phyloP scores from a whole-genome alignment of 83 land plant species.

The Picea engelmannii region DNA sequence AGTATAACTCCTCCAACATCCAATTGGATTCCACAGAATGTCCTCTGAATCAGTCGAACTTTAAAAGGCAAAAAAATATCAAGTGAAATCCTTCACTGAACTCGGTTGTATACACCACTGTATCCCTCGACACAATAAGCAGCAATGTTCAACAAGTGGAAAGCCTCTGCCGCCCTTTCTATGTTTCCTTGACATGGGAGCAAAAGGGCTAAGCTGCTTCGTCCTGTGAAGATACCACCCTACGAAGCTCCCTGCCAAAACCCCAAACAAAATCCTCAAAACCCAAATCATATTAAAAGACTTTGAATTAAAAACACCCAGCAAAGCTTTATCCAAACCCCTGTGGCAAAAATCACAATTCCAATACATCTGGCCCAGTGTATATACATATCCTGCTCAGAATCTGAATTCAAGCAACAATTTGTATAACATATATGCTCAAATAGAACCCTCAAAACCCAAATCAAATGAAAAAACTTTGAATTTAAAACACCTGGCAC shows the following conservation, averaged over 20 bases:
- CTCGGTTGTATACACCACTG: background rate
- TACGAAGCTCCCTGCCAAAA: constrained; percentile 10
- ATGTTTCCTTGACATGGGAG: constrained; percentile 6
- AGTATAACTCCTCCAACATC: background rate
- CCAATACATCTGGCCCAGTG: background rate
- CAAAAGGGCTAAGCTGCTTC: background rate
- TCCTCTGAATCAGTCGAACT: background rate
- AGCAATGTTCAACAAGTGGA: constrained; percentile 15
- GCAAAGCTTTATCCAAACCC: background rate
- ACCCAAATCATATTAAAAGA: background rate
- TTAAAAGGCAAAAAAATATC: background rate
- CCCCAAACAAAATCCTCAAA: background rate
- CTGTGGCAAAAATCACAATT: background rate
- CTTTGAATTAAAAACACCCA: background rate
- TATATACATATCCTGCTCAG: background rate
- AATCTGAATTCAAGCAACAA: background rate
- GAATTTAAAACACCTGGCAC: background rate
- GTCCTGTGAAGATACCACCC: too few species aligned
- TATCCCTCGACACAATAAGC: constrained; percentile 8
- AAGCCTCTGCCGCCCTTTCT: constrained; percentile 10
- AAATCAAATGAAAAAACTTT: background rate
- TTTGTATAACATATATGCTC: background rate
- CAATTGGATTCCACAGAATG: background rate
- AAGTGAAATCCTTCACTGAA: constrained; percentile 4
- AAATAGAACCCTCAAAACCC: background rate